A percentile compares a stretch with the other conserved stretches of the same genome.
phyloP scores from a whole-genome alignment of 805 yeast genomes.

The Metschnikowia gelsemii region DNA sequence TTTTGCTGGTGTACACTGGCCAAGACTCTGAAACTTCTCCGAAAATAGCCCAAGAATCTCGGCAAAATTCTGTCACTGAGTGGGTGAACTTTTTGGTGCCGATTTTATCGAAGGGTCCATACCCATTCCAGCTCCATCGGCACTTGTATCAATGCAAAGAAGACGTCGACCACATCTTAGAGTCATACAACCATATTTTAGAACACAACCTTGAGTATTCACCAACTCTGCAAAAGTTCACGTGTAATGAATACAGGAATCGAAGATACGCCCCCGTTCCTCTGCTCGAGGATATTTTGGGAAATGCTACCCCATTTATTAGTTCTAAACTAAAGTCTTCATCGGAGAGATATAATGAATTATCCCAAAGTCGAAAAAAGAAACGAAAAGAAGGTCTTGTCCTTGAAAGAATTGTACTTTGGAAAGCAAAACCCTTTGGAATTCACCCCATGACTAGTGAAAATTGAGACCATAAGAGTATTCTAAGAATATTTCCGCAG shows the following conservation, averaged over 20 bases:
- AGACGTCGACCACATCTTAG: constrained; percentile 3
- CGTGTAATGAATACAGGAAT: background rate
- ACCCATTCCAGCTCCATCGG: constrained; percentile 8
- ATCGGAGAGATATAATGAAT: background rate
- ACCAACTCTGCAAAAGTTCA: background rate
- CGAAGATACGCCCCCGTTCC: constrained; percentile 7
- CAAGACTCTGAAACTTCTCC: background rate
- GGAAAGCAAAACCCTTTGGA: constrained; percentile 3
- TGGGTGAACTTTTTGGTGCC: constrained; percentile 1
- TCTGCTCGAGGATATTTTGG: constrained; percentile 14
- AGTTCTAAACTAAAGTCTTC: background rate
- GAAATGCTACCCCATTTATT: background rate
- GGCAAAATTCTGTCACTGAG: background rate
- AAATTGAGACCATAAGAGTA: no score
- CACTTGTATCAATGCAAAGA: constrained; percentile 1
- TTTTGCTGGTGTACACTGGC: background rate
- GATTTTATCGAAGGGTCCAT: constrained; percentile 1
- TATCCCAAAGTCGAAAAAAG: background rate
- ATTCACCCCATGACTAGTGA: background rate
- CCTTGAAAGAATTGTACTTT: background rate
- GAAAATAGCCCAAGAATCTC: background rate
- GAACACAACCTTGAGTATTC: background rate
- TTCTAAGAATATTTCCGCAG: no score
- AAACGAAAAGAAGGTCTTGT: background rate
- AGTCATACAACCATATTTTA: constrained; percentile 1